A percentile compares a stretch with the other conserved stretches of the same genome.
phyloP scores from a whole-genome alignment of 2,329 filamentous ascomycete species.

The Diaporthe sp. region DNA sequence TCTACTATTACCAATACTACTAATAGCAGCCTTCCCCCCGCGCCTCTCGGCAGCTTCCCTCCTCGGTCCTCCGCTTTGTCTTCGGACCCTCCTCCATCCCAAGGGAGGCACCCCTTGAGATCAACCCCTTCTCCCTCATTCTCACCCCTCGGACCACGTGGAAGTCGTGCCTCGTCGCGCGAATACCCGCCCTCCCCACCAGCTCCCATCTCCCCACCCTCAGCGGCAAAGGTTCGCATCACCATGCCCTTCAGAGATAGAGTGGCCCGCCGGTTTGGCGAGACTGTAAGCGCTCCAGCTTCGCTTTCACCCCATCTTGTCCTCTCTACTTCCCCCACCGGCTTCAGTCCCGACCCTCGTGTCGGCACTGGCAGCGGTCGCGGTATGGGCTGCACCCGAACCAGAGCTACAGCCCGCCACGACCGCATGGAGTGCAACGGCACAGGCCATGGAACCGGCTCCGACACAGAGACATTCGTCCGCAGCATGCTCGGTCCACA shows the following conservation, averaged over 20 bases:
- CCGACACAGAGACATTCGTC: constrained; percentile 1
- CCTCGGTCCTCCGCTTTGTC: neutral
- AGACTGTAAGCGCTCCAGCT: constrained; percentile 55
- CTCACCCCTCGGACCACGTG: constrained; percentile 9
- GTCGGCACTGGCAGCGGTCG: constrained; percentile 28
- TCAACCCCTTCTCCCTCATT: neutral
- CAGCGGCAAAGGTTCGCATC: constrained; percentile 15
- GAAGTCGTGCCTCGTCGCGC: constrained; percentile 7
- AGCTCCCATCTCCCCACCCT: neutral
- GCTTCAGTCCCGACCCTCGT: constrained; percentile 17
- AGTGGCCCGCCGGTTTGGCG: constrained; percentile 63
- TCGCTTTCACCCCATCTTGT: constrained; percentile 44
- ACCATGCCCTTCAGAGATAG: constrained; percentile 50
- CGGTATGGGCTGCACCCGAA: constrained; percentile 33
- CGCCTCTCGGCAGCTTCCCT: neutral
- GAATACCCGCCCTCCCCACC: neutral
- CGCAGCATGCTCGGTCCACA: constrained; percentile 32
- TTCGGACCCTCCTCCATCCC: constrained; percentile 11
- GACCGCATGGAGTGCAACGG: constrained; percentile 7
- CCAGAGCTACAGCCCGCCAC: constrained; percentile 27
- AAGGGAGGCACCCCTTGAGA: neutral
- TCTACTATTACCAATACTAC: neutral
- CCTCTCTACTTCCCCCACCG: constrained; percentile 38
- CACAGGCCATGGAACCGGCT: neutral
- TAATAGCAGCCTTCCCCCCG: neutral